phyloP scores from a whole-genome alignment of 176 grass and related monocot genomes.

The Miscanthus lutarioriparius region DNA sequence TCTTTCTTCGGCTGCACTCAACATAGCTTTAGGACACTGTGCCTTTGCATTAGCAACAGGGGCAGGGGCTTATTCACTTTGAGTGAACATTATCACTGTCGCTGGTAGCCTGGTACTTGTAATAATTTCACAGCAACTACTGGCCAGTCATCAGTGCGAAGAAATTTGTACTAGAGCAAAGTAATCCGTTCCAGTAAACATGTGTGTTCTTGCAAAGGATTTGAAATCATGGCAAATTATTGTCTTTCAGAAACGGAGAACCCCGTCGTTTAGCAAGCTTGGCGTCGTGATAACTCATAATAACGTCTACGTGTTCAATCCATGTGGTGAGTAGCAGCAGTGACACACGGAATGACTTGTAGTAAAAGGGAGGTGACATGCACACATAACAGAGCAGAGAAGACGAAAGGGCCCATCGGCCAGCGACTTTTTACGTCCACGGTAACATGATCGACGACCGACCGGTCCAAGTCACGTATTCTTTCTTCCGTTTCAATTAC shows the following conservation, averaged over 20 bases:
- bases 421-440: background rate
- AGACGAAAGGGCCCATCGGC: background rate
- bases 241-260: background rate
- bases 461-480: background rate
- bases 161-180: background rate
- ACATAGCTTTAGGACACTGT: background rate
- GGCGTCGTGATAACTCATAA: background rate
- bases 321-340: background rate
- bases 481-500: background rate
- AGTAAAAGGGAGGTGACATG: background rate
- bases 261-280: background rate
- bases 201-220: background rate
- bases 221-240: conserved; percentile 2
- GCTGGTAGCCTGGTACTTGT: background rate
- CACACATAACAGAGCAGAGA: background rate
- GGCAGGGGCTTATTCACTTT: background rate
- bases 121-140: background rate
- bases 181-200: background rate
- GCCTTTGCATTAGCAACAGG: background rate
- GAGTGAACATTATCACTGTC: background rate
- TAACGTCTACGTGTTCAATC: conserved; percentile 9
- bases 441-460: background rate
- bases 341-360: conserved; percentile 22
- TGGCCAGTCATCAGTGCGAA: background rate
- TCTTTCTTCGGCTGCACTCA: background rate